Base-by-base conservation (phyloP, 2,329 filamentous ascomycete genomes). In the Metarhizium album region DNA sequence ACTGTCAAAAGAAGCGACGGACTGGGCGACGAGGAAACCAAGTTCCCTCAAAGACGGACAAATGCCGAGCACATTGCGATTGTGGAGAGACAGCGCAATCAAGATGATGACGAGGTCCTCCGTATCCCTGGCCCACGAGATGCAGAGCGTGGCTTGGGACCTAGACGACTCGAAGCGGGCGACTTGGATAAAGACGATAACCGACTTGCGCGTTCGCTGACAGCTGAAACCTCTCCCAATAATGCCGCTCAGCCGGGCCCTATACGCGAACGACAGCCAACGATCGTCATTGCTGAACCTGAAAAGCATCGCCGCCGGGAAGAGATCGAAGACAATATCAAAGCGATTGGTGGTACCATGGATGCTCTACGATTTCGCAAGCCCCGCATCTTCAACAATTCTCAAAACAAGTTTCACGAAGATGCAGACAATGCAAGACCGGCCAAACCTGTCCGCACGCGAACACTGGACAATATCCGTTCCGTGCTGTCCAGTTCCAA, bases 51-150 rank as follows among this genome's bases (percentile, higher is more conserved):
- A 9, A 78, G 79, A 1, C 59, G 62, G 35, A 73, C 76, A 33
- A 75, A 86, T 43, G 86, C 89, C 50, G 85, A 90, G 54, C 88
- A 95, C 61, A 94, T 96, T 60, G 86, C 86, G 5, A 93, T 97
- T 60, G 66, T 96, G 14, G 82, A 95, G 64, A 84, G 86, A 31
- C 91, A 96, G 64, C 80, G 90, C 37, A 84, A 87, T 51, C 81
- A 82, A 54, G 83, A 86, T 51, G 84, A 82, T 43, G 82, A 82
- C 43, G 82, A 83, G 33, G 82, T 90, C 0, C 71, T 97, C 42
- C 84, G 89, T 40, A 97, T 98, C 59, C 93, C 93, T 0, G 90
- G 90, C 20, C 93, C 93, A 1, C 77, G 90, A 59, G 93, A 97
- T 62, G 90, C 86, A 46, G 93, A 98, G 59, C 80, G 82, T 47